Conservation (phyloP, 768 basidiomycete genomes). For the Lentinula raphanica region DNA sequence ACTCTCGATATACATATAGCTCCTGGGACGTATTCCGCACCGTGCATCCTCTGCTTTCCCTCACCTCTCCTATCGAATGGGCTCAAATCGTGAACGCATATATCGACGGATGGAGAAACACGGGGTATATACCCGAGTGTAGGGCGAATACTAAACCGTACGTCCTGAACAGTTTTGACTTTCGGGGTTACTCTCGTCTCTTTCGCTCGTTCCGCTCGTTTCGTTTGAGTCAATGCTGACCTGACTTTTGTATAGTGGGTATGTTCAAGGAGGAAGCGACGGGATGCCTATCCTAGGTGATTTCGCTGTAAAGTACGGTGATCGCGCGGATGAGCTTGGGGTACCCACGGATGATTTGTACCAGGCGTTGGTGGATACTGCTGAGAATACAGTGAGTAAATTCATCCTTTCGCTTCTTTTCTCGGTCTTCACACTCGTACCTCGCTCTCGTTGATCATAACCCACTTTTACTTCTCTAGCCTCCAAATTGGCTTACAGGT, state of each 20-base stretch:
- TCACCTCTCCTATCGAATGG: slow-evolving; percentile 42
- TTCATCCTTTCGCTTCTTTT: not conserved
- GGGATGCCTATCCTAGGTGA: slow-evolving; percentile 51
- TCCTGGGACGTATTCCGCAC: slow-evolving; percentile 54
- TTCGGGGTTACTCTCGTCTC: too few relatives aligned
- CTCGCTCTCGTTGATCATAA: too few relatives aligned
- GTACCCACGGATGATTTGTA: slow-evolving; percentile 43
- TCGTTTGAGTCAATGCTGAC: too few relatives aligned
- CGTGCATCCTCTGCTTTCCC: slow-evolving; percentile 44
- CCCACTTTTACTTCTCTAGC: slow-evolving; percentile 20
- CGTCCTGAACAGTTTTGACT: too few relatives aligned
- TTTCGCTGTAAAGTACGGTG: slow-evolving; percentile 43
- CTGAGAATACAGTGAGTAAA: slow-evolving; percentile 42
- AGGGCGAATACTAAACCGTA: slow-evolving; percentile 45
- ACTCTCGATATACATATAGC: slow-evolving; percentile 18
- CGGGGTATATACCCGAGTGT: slow-evolving; percentile 47
- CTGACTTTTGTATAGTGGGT: slow-evolving; percentile 29
- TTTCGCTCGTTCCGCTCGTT: too few relatives aligned
- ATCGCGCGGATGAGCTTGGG: slow-evolving; percentile 30
- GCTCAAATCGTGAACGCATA: slow-evolving; percentile 42
- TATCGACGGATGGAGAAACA: slow-evolving; percentile 46
- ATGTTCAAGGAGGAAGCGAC: slow-evolving; percentile 45
- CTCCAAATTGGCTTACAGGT: slow-evolving; percentile 47
- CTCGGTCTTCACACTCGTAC: not conserved
- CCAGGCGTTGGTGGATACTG: slow-evolving; percentile 44